A percentile compares a stretch with the other conserved stretches of the same genome.
Evolutionary conservation across 306 rosid species (phyloP).

Genomic region (Vachellia collinsii): DNA sequence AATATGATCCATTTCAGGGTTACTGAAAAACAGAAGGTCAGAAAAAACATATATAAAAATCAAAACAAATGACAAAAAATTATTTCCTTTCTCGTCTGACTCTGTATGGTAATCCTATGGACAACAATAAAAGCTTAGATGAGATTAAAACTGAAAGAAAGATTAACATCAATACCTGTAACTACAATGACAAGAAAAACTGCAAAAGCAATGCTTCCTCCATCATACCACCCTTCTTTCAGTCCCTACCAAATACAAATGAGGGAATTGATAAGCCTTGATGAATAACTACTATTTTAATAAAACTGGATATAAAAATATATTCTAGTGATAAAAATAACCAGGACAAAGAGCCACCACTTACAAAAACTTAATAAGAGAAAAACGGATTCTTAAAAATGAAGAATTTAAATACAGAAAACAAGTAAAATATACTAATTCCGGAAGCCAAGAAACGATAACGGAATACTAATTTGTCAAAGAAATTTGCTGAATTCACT

Average conservation of each 20-base stretch:
- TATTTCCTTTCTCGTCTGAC: not conserved
- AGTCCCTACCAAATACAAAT: conserved; percentile 62
- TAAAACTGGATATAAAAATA: conserved; percentile 13
- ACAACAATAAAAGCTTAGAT: conserved; percentile 8
- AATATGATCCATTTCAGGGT: conserved; percentile 11
- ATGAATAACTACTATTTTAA: conserved; percentile 11
- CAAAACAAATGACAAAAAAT: not conserved
- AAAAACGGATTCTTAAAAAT: conserved; percentile 2
- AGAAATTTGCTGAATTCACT: conserved; percentile 28
- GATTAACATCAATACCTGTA: conserved; percentile 66
- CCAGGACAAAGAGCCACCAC: conserved; percentile 25
- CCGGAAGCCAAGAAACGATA: conserved; percentile 18
- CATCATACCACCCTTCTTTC: conserved; percentile 91
- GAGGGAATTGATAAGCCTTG: conserved; percentile 28
- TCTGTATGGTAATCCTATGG: conserved; percentile 12
- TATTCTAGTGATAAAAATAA: conserved; percentile 30
- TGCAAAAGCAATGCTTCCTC: conserved; percentile 92
- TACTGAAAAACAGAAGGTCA: conserved; percentile 11
- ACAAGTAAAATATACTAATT: conserved; percentile 18
- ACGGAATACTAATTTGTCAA: conserved; percentile 7
- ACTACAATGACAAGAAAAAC: conserved; percentile 86
- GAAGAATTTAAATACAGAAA: conserved; percentile 7
- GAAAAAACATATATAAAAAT: conserved; percentile 9
- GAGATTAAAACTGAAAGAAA: conserved; percentile 21
- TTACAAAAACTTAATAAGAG: conserved; percentile 7